Evolutionary conservation across 768 basidiomycete species (phyloP).

Genomic region (Infundibulicybe gibba): DNA sequence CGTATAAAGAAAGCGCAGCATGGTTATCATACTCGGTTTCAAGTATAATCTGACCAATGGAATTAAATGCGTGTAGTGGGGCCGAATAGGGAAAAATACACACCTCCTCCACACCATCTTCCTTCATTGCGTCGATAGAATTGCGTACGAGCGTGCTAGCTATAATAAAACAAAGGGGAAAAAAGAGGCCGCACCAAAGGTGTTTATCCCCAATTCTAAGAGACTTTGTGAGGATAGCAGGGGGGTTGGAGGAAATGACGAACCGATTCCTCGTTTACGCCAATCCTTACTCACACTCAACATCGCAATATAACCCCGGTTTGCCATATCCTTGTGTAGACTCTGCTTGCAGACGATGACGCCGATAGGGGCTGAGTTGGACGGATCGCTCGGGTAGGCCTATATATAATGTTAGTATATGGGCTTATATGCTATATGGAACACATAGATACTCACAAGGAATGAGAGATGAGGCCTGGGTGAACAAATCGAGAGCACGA

Average conservation of each 20-base stretch:
- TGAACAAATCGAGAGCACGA: slow-evolving; percentile 11
- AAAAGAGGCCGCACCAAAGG: slow-evolving; percentile 43
- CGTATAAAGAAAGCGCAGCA: slow-evolving; percentile 86
- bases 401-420: slow-evolving; percentile 17
- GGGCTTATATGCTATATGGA: not conserved
- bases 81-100: slow-evolving; percentile 17
- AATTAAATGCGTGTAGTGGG: not conserved
- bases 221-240: slow-evolving; percentile 37
- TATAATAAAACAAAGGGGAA: slow-evolving; percentile 37
- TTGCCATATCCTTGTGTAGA: slow-evolving; percentile 67
- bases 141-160: slow-evolving; percentile 83
- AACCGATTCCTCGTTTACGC: slow-evolving; percentile 91
- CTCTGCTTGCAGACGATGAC: slow-evolving; percentile 98
- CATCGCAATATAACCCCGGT: slow-evolving; percentile 98
- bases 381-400: slow-evolving; percentile 54
- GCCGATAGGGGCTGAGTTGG: slow-evolving; percentile 62
- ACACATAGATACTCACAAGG: slow-evolving; percentile 41
- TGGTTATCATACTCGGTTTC: slow-evolving; percentile 96
- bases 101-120: slow-evolving; percentile 83
- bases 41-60: slow-evolving; percentile 66
- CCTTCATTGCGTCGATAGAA: slow-evolving; percentile 83
- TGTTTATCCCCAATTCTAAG: slow-evolving; percentile 44
- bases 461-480: slow-evolving; percentile 87
- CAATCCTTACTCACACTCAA: slow-evolving; percentile 82
- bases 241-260: slow-evolving; percentile 34